Evolutionary conservation across 306 rosid genomes (phyloP), one percentile per base, ranked within the genome.

Genomic region (Ceratonia siliqua): DNA sequence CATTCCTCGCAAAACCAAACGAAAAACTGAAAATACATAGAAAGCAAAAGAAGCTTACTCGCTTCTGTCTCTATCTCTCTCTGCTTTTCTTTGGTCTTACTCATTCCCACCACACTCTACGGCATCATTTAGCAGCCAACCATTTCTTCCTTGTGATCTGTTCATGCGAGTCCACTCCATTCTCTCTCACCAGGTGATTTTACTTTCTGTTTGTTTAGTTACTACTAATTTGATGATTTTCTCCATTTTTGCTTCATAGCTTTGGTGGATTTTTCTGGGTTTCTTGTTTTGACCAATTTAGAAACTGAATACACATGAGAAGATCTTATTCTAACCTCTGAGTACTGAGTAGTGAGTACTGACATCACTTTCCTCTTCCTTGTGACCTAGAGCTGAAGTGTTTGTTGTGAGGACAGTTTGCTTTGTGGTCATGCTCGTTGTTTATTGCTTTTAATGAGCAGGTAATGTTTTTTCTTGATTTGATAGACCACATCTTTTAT

Each of bases 71-170:
- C 81, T 42, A 33, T 79, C 82, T 63, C 58, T 45, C 43, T 59
- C 55, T 80, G 6, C 82, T 66, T 79, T 82, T 53, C 84, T 87
- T 90, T 68, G 64, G 62, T 58, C 73, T 61, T 65, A 81, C 94
- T 86, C 96, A 79, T 87, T 80, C 75, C 41, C 75, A 42, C 80
- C 81, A 7, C 33, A 74, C 81, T 64, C 72, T 56, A 25, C 84
- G 78, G 78, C 91, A 79, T 77, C 85, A 68, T 82, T 85, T 61
- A 38, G 57, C 80, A 72, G 79, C 75, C 69, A 68, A 64, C 53
- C 36, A 45, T 41, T 62, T 20, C 48, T 1, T 62, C 55, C 59
- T 53, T 52, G 67, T 75, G 66, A 41, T 68, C 52, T 32, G 41
- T 62, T 42, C 81, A 74, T 30, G 27, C 18, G 68, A 36, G 33